Base-by-base conservation (phyloP, 306 rosid genomes). In the Begonia fuchsioides region DNA sequence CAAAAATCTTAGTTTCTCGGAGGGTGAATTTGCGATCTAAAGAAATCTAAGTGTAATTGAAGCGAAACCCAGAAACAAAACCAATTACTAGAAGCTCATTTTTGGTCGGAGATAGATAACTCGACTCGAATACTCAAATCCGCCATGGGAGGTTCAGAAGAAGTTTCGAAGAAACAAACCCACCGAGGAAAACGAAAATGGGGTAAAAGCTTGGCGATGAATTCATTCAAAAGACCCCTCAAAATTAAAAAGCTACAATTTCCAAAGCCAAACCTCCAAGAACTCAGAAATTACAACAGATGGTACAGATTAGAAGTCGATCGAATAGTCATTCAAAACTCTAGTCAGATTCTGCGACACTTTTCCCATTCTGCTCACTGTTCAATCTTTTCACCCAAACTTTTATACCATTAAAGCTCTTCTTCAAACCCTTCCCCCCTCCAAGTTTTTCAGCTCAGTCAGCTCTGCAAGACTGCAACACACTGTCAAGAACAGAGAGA, bases 311-410 rank as follows among this genome's bases (percentile, higher is more conserved):
- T 70, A 45, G 69, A 70, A 56, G 76, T 57, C 58, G 64, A 50
- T 43, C 52, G 60, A 63, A 45, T 79, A 65, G 65, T 60, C 60
- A 70, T 81, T 81, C 77, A 90, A 84, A 78, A 71, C 93, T 94
- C 87, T 73, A 77, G 92, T 81, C 93, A 84, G 95, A 81, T 84
- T 68, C 82, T 56, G 71, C 53, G 72, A 80, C 66, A 72, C 93
- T 79, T 84, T 79, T 76, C 64, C 90, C 43, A 65, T 73, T 50
- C 71, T 66, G 56, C 66, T 69, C 72, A 64, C 71, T 70, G 68
- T 79, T 72, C 68, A 52, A 74, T 61, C 74, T 59, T 67, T 76
- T 57, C 69, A 65, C 63, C 55, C 55, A 58, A 62, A 26, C 16
- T 78, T 66, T 62, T 45, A 63, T 55, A 69, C 74, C 73, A 72